These are phyloP conservation scores for Ilex asprella DNA, from an alignment of 257 asterid genomes.

Conservation along the genomic window DNA sequence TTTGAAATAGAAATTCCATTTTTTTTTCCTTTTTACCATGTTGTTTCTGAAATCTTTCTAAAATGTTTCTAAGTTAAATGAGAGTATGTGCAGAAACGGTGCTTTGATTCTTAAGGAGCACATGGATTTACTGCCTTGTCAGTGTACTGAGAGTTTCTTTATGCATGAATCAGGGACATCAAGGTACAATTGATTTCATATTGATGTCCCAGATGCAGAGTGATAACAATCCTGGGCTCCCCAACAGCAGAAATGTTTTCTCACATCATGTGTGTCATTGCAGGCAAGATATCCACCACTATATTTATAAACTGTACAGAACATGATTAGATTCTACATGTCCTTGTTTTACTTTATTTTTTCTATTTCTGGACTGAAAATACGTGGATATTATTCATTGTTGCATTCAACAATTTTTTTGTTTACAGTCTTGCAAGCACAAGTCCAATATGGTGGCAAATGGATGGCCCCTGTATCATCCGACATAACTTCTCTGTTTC, in stretches of 20 bases:
- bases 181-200: conserved; percentile 60
- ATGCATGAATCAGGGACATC: conserved; percentile 37
- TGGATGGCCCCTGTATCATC: conserved; percentile 61
- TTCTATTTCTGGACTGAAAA: not conserved
- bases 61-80: no score
- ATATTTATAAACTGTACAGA: not conserved
- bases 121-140: not conserved
- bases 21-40: no score
- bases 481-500: conserved; percentile 52
- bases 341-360: not conserved
- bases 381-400: not conserved
- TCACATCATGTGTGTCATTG: conserved; percentile 66
- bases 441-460: conserved; percentile 81
- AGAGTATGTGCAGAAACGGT: no score
- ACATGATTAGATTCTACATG: not conserved
- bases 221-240: conserved; percentile 27
- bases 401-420: not conserved
- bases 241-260: conserved; percentile 30
- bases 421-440: conserved; percentile 41
- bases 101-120: not conserved
- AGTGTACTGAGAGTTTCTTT: conserved; percentile 5
- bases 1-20: no score
- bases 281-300: conserved; percentile 35
- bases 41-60: no score
- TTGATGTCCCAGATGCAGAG: conserved; percentile 46